A percentile compares a stretch with the other conserved stretches of the same genome.
These are phyloP conservation scores for Botryotinia narcissicola DNA, from an alignment of 2,329 filamentous ascomycete species.

Conservation along the genomic window DNA sequence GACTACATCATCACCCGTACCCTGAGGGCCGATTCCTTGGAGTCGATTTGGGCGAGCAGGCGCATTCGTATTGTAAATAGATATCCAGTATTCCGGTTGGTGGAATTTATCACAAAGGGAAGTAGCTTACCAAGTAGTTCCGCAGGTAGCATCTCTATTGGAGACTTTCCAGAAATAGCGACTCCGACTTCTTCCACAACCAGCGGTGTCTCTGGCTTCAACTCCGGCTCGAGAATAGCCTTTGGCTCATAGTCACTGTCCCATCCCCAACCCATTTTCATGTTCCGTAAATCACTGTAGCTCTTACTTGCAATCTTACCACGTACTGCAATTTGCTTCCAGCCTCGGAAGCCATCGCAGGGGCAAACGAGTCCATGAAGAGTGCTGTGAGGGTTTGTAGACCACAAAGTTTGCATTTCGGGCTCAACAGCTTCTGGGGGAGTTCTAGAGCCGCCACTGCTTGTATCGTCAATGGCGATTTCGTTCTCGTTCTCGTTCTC, in stretches of 20 bases:
- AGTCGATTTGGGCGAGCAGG: slow-evolving; percentile 13
- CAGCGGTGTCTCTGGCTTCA: slow-evolving; percentile 8
- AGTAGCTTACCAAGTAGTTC: slow-evolving; percentile 66
- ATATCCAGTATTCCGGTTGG: slow-evolving; percentile 9
- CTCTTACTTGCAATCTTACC: slow-evolving; percentile 57
- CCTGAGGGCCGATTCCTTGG: slow-evolving; percentile 13
- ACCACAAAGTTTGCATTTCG: slow-evolving; percentile 25
- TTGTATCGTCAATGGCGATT: slow-evolving; percentile 46
- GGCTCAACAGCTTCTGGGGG: slow-evolving; percentile 31
- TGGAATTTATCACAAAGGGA: slow-evolving; percentile 16
- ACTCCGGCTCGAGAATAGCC: neutral
- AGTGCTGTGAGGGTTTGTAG: slow-evolving; percentile 50
- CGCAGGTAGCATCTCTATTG: slow-evolving; percentile 65
- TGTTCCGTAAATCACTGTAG: slow-evolving; percentile 56
- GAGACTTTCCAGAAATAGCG: slow-evolving; percentile 48
- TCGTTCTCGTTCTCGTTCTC: slow-evolving; percentile 45
- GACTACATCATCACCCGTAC: slow-evolving; percentile 20
- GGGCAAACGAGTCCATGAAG: slow-evolving; percentile 60
- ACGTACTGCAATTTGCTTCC: slow-evolving; percentile 60
- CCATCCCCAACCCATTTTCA: slow-evolving; percentile 54
- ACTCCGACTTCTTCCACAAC: slow-evolving; percentile 29
- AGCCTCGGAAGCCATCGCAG: slow-evolving; percentile 56
- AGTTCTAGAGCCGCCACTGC: slow-evolving; percentile 17
- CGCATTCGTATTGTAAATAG: neutral
- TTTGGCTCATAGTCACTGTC: slow-evolving; percentile 34